Evolutionary conservation across 2,329 filamentous ascomycete species (phyloP).

Genomic region (Zarea fungicola): DNA sequence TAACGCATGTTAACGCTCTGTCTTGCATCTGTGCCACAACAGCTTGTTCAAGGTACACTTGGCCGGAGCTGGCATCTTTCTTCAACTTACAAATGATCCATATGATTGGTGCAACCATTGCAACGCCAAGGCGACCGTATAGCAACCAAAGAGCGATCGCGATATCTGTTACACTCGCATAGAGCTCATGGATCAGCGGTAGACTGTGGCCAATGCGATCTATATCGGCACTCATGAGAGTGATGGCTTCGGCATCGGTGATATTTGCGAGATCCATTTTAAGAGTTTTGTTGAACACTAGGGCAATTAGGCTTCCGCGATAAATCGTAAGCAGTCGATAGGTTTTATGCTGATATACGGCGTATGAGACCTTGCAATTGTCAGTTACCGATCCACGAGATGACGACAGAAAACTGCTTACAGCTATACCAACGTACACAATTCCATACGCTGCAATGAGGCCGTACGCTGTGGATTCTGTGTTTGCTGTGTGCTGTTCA

Average conservation of each 20-base stretch:
- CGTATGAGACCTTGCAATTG: background rate
- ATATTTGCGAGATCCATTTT: slow-evolving; percentile 21
- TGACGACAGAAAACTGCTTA: slow-evolving; percentile 16
- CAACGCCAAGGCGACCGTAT: slow-evolving; percentile 19
- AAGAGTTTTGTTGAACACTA: slow-evolving; percentile 44
- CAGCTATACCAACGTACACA: slow-evolving; percentile 13
- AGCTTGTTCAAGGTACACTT: too few species aligned
- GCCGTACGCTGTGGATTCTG: slow-evolving; percentile 27
- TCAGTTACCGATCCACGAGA: background rate
- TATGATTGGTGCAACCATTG: slow-evolving; percentile 17
- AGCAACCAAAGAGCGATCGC: slow-evolving; percentile 30
- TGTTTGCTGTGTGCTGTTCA: slow-evolving; percentile 13
- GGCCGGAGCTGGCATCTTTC: too few species aligned
- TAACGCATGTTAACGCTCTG: background rate
- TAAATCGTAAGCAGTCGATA: background rate
- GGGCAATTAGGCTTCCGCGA: slow-evolving; percentile 28
- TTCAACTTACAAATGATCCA: slow-evolving; percentile 17
- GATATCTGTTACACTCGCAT: slow-evolving; percentile 30
- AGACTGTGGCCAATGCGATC: background rate
- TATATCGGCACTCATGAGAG: slow-evolving; percentile 1
- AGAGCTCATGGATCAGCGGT: slow-evolving; percentile 14
- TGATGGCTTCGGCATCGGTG: background rate
- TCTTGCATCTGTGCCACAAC: background rate
- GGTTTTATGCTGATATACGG: background rate
- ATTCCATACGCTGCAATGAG: slow-evolving; percentile 26